Conservation (phyloP, 331 rosid genomes). For the Prunus yedoensis region DNA sequence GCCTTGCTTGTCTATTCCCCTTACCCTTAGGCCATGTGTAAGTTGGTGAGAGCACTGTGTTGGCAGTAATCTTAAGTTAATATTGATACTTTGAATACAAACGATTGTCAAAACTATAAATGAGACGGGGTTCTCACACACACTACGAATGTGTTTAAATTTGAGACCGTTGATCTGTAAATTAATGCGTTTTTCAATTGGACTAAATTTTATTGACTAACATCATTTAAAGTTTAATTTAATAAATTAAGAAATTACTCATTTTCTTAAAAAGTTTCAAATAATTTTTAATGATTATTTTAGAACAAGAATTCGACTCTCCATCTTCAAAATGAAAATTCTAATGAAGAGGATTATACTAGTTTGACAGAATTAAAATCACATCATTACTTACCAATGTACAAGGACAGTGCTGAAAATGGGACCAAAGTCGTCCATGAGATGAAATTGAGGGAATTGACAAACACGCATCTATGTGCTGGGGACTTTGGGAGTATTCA, state of each 20-base stretch:
- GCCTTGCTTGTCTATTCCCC: not conserved
- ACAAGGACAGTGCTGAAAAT: not conserved
- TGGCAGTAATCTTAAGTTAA: too few relatives aligned
- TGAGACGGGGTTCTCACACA: too few relatives aligned
- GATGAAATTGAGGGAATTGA: not conserved
- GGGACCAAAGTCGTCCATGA: not conserved
- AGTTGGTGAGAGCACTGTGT: not conserved
- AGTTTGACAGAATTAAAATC: not conserved
- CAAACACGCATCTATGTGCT: not conserved
- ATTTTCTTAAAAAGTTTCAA: too few relatives aligned
- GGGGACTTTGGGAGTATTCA: not conserved
- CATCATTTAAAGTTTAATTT: too few relatives aligned
- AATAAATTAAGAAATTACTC: too few relatives aligned
- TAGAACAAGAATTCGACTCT: too few relatives aligned
- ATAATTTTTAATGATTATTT: too few relatives aligned
- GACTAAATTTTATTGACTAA: too few relatives aligned
- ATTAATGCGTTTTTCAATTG: rapidly evolving
- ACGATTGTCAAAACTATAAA: too few relatives aligned
- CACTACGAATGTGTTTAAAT: rapidly evolving
- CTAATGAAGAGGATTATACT: too few relatives aligned
- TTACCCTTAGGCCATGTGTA: not conserved
- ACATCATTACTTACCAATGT: not conserved
- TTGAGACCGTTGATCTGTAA: rapidly evolving
- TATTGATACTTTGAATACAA: too few relatives aligned
- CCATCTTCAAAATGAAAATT: too few relatives aligned